Evolutionary conservation across 2,329 filamentous ascomycete genomes (phyloP).

Genomic region (Aspergillus neotritici): DNA sequence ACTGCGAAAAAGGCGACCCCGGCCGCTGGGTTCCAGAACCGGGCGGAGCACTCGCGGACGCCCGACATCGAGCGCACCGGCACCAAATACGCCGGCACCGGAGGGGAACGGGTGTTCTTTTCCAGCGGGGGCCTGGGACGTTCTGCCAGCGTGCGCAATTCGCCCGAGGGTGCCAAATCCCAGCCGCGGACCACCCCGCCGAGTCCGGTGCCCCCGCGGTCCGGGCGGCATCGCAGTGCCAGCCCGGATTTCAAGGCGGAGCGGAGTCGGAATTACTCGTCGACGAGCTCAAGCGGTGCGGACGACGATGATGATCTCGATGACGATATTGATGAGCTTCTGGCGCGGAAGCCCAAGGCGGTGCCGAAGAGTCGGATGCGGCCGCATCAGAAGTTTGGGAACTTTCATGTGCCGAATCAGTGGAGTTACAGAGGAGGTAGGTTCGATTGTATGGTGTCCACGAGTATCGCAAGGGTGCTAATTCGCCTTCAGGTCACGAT

Average conservation of each 20-base stretch:
- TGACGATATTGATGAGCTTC: background rate
- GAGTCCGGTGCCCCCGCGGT: constrained; percentile 26
- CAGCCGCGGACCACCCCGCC: constrained; percentile 33
- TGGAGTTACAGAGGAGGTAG: constrained; percentile 28
- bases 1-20: constrained; percentile 40
- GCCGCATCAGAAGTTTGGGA: constrained; percentile 24
- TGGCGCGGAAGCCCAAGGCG: constrained; percentile 35
- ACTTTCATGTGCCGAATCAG: constrained; percentile 21
- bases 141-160: constrained; percentile 50
- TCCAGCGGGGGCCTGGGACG: constrained; percentile 47
- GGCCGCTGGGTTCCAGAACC: constrained; percentile 27
- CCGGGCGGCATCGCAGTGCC: constrained; percentile 38
- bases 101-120: constrained; percentile 55
- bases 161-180: constrained; percentile 35
- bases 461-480: background rate
- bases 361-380: constrained; percentile 36
- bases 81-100: constrained; percentile 49
- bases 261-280: constrained; percentile 28
- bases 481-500: constrained; percentile 27
- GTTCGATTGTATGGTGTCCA: constrained; percentile 11
- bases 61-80: constrained; percentile 47
- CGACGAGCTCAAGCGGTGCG: constrained; percentile 37
- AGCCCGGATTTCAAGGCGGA: constrained; percentile 38
- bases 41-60: constrained; percentile 23
- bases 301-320: constrained; percentile 21